phyloP scores from a whole-genome alignment of 768 basidiomycete genomes.

The Mycena vulgaris region DNA sequence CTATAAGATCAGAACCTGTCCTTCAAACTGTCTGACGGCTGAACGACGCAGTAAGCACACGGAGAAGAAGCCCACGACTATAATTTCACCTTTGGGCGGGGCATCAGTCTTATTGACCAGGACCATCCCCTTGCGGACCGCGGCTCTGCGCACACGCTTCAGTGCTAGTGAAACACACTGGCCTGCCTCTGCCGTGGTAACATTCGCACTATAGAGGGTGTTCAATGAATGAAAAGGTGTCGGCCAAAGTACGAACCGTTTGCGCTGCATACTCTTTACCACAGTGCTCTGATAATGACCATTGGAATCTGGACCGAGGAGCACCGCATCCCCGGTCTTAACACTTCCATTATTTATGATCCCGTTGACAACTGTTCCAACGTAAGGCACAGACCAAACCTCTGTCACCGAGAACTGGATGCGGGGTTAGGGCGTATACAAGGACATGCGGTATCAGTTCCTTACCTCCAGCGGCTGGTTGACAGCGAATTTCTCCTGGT shows the following conservation, averaged over 20 bases:
- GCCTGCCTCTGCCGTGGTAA: slow-evolving; percentile 91
- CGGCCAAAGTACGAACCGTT: slow-evolving; percentile 67
- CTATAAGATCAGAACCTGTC: slow-evolving; percentile 95
- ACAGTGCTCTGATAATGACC: slow-evolving; percentile 87
- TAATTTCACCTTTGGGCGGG: slow-evolving; percentile 77
- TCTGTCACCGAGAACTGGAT: slow-evolving; percentile 87
- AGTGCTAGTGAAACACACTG: slow-evolving; percentile 95
- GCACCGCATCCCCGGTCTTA: slow-evolving; percentile 85
- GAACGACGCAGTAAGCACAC: slow-evolving; percentile 14
- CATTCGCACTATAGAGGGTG: slow-evolving; percentile 71
- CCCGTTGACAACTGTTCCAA: slow-evolving; percentile 88
- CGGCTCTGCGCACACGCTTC: slow-evolving; percentile 86
- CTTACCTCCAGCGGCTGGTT: slow-evolving; percentile 86
- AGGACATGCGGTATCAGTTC: background rate
- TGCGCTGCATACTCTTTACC: slow-evolving; percentile 95
- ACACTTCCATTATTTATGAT: slow-evolving; percentile 84
- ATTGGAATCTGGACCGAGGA: slow-evolving; percentile 93
- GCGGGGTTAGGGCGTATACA: background rate
- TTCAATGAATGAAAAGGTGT: slow-evolving; percentile 5
- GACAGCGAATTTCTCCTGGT: slow-evolving; percentile 83
- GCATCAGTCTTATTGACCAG: slow-evolving; percentile 85
- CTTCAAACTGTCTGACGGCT: slow-evolving; percentile 92
- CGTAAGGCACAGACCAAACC: slow-evolving; percentile 90
- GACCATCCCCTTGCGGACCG: slow-evolving; percentile 96
- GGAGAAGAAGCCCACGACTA: slow-evolving; percentile 9